Conservation (phyloP, 2,329 filamentous ascomycete species). For the Nemania sp. region DNA sequence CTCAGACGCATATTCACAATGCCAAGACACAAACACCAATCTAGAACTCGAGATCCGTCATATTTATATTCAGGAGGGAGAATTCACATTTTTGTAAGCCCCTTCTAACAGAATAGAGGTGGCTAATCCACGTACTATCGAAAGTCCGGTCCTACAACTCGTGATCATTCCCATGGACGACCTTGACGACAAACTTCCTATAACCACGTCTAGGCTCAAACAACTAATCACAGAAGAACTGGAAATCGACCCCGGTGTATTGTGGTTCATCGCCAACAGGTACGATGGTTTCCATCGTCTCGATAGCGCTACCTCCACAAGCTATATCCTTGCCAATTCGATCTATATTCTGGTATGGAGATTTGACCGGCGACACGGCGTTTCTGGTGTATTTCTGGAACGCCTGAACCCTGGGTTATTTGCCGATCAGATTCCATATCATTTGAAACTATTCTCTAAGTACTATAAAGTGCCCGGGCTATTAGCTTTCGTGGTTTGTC, state of each 20-base stretch:
- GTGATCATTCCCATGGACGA: not conserved
- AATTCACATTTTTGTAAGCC: not conserved
- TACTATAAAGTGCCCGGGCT: not conserved
- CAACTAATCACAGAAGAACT: not conserved
- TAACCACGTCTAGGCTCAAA: not conserved
- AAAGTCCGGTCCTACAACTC: not conserved
- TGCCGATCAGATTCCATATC: too few relatives aligned
- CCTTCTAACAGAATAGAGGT: not conserved
- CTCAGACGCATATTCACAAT: not conserved
- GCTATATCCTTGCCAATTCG: not conserved
- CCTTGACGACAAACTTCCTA: not conserved
- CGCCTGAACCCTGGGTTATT: not conserved
- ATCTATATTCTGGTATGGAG: constrained; percentile 1
- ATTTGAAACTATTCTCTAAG: not conserved
- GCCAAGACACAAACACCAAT: not conserved
- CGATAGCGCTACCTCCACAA: not conserved
- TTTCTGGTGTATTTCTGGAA: not conserved
- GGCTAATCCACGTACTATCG: not conserved
- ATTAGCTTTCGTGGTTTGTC: not conserved
- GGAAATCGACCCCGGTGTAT: not conserved
- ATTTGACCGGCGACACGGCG: not conserved
- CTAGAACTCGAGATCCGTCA: not conserved
- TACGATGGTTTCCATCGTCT: constrained; percentile 7
- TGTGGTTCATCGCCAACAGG: not conserved
- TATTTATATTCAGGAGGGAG: not conserved